phyloP scores from a whole-genome alignment of 306 rosid genomes.

The Acacia confusa region DNA sequence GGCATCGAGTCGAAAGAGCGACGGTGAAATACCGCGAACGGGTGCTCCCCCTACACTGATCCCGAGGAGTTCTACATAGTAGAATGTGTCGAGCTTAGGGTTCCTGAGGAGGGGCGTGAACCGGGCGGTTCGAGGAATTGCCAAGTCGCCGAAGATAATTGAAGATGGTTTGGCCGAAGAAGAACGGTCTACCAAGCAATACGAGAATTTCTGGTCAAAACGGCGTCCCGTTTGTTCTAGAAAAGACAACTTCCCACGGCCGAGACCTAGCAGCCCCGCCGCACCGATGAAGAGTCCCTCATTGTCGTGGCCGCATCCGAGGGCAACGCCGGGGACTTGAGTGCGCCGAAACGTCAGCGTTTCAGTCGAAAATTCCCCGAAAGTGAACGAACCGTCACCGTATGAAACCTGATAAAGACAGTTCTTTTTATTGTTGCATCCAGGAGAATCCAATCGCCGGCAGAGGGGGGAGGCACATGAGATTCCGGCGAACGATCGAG shows the following conservation, averaged over 20 bases:
- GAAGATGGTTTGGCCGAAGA: constrained; percentile 61
- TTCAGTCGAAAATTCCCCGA: constrained; percentile 62
- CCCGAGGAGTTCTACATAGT: constrained; percentile 59
- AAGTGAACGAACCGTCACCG: constrained; percentile 67
- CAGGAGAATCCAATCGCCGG: constrained; percentile 51
- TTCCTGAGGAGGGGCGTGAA: constrained; percentile 60
- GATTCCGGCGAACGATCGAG: constrained; percentile 39
- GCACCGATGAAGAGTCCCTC: constrained; percentile 72
- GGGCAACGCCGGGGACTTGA: constrained; percentile 51
- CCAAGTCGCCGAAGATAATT: constrained; percentile 57
- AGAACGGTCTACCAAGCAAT: constrained; percentile 77
- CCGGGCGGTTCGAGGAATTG: constrained; percentile 62
- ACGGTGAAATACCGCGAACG: constrained; percentile 48
- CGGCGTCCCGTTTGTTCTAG: constrained; percentile 52
- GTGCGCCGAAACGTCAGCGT: constrained; percentile 63
- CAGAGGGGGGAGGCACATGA: constrained; percentile 59
- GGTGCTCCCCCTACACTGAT: constrained; percentile 64
- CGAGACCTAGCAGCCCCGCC: constrained; percentile 70
- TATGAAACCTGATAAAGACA: constrained; percentile 73
- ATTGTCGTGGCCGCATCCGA: constrained; percentile 75
- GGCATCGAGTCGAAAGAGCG: constrained; percentile 50
- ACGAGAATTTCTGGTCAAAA: constrained; percentile 61
- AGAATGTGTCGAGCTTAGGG: constrained; percentile 68
- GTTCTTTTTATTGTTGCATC: constrained; percentile 37
- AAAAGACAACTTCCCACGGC: constrained; percentile 64